These are phyloP conservation scores for Fusarium transvaalense DNA, from an alignment of 2,329 filamentous ascomycete genomes.

Conservation along the genomic window DNA sequence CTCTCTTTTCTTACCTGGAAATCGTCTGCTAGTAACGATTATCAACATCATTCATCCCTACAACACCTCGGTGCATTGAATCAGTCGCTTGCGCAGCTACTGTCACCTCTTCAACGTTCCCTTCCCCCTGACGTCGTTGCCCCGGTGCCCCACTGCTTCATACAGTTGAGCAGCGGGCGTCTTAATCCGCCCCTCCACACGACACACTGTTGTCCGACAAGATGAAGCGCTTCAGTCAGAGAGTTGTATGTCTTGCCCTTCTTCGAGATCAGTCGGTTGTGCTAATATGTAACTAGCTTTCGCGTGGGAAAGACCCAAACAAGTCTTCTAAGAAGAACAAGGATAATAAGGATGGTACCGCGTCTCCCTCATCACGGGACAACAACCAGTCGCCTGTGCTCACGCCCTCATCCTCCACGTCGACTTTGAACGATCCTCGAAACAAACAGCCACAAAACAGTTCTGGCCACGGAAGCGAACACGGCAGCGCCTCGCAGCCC, in stretches of 20 bases:
- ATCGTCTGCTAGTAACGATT: slow-evolving; percentile 33
- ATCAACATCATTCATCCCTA: slow-evolving; percentile 32
- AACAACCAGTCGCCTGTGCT: slow-evolving; percentile 71
- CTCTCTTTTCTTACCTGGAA: slow-evolving; percentile 36
- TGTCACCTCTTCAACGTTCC: slow-evolving; percentile 38
- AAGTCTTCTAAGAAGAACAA: slow-evolving; percentile 86
- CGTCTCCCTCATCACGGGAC: slow-evolving; percentile 78
- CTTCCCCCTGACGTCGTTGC: slow-evolving; percentile 52
- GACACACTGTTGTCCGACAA: slow-evolving; percentile 59
- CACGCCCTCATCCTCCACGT: slow-evolving; percentile 91
- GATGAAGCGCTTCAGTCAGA: slow-evolving; percentile 98
- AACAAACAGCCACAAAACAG: slow-evolving; percentile 80
- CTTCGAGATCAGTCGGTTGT: neutral
- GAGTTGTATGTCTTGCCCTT: slow-evolving; percentile 79
- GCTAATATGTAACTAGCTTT: slow-evolving; percentile 73
- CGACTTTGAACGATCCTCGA: slow-evolving; percentile 85
- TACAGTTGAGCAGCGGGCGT: slow-evolving; percentile 47
- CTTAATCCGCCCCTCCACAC: slow-evolving; percentile 47
- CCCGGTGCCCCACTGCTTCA: slow-evolving; percentile 49
- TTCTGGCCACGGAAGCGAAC: slow-evolving; percentile 59
- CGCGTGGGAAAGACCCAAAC: slow-evolving; percentile 86
- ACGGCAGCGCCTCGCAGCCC: slow-evolving; percentile 57
- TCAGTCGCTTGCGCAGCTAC: slow-evolving; percentile 34
- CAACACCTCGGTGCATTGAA: slow-evolving; percentile 31
- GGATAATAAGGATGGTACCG: slow-evolving; percentile 79